phyloP scores from a whole-genome alignment of 2,329 filamentous ascomycete species.

The Colletotrichum echinochloae region DNA sequence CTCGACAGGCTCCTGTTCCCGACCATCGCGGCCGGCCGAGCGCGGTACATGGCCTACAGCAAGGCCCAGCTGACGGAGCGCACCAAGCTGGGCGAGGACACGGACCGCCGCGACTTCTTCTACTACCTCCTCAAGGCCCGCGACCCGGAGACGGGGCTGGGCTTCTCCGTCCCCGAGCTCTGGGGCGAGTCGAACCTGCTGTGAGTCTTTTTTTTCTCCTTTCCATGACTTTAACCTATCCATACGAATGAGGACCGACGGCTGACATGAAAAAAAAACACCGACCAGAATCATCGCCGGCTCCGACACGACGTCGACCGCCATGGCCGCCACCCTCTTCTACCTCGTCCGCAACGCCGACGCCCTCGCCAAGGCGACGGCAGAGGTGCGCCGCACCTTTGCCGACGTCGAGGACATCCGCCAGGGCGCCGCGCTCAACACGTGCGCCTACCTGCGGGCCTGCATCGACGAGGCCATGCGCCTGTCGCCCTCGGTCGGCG shows the following conservation, averaged over 20 bases:
- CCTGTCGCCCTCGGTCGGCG: conserved; percentile 70
- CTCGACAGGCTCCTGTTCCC: conserved; percentile 77
- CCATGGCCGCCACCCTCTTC: conserved; percentile 72
- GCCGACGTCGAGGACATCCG: conserved; percentile 65
- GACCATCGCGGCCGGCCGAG: conserved; percentile 73
- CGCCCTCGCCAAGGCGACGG: conserved; percentile 59
- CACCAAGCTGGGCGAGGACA: conserved; percentile 73
- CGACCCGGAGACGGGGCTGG: conserved; percentile 77
- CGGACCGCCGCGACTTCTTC: conserved; percentile 80
- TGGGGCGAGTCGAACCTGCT: conserved; percentile 79
- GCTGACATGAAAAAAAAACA: neutral
- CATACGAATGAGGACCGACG: too few species aligned
- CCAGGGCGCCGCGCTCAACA: conserved; percentile 61
- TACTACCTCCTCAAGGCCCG: conserved; percentile 78
- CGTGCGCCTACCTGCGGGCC: conserved; percentile 70
- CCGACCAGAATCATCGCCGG: conserved; percentile 71
- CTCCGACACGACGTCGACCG: conserved; percentile 78
- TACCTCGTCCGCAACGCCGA: conserved; percentile 68
- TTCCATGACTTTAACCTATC: too few species aligned
- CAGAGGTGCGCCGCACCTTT: conserved; percentile 67
- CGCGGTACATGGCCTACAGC: conserved; percentile 78
- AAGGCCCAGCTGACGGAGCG: conserved; percentile 74
- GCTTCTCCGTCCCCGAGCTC: conserved; percentile 74
- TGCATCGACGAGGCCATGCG: conserved; percentile 76
- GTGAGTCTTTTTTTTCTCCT: conserved; percentile 49